Percentiles rank a stretch among this genome's conserved stretches.
phyloP scores from a whole-genome alignment of 306 rosid species.

The Cucumis sativus region Cucumber_9930_V3 NC_026659.2:30391001-30391500 shows the following conservation, averaged over 20 bases:
- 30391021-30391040: neutral
- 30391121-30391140: neutral
- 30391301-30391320: neutral
- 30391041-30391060: neutral
- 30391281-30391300: neutral
- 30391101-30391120: neutral
- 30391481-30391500: slow-evolving; percentile 34
- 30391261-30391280: neutral
- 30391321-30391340: neutral
- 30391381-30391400: slow-evolving; percentile 96
- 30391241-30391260: neutral
- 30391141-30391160: neutral
- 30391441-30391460: slow-evolving; percentile 99
- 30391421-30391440: slow-evolving; percentile 70
- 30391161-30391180: neutral
- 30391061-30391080: neutral
- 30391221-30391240: neutral
- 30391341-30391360: slow-evolving; percentile 26
- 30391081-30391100: neutral
- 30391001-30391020: too few relatives aligned
- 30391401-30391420: slow-evolving; percentile 81
- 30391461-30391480: slow-evolving; percentile 52
- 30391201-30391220: neutral
- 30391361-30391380: slow-evolving; percentile 74
- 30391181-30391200: neutral